Percentiles rank a stretch among this genome's conserved stretches.
Evolutionary conservation across 129 eudicot species (phyloP).

Genomic region (Heracleum sosnowskyi): DNA sequence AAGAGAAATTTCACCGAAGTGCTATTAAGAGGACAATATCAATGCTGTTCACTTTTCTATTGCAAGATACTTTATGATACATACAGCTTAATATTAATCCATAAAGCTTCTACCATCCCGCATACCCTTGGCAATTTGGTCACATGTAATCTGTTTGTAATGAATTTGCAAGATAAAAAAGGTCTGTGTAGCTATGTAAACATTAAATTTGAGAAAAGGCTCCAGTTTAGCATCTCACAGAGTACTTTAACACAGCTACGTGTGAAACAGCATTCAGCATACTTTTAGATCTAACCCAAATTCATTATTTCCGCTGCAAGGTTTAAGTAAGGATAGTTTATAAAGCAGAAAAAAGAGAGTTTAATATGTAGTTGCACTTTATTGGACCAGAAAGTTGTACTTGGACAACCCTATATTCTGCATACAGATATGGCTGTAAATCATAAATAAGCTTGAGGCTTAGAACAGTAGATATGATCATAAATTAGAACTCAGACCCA

Average conservation of each 20-base stretch:
- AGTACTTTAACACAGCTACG: neutral
- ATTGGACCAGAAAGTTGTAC: too few species aligned
- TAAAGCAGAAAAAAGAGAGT: neutral
- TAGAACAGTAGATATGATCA: neutral
- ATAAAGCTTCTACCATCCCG: neutral
- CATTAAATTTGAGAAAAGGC: neutral
- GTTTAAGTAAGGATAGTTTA: neutral
- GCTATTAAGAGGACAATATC: neutral
- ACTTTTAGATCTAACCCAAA: neutral
- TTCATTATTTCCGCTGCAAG: neutral
- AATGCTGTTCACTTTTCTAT: neutral
- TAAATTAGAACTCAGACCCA: neutral
- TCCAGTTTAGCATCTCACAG: neutral
- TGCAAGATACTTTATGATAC: neutral
- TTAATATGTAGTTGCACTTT: neutral
- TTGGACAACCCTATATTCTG: neutral
- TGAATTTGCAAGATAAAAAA: neutral
- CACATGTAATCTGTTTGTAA: neutral
- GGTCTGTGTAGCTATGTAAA: neutral
- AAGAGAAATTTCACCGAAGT: neutral
- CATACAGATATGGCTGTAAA: neutral
- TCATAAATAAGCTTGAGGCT: neutral
- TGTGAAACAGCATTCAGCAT: neutral
- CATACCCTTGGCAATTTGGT: neutral
- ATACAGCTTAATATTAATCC: neutral